phyloP scores from a whole-genome alignment of 768 basidiomycete species.

The Russula vinacea region DNA sequence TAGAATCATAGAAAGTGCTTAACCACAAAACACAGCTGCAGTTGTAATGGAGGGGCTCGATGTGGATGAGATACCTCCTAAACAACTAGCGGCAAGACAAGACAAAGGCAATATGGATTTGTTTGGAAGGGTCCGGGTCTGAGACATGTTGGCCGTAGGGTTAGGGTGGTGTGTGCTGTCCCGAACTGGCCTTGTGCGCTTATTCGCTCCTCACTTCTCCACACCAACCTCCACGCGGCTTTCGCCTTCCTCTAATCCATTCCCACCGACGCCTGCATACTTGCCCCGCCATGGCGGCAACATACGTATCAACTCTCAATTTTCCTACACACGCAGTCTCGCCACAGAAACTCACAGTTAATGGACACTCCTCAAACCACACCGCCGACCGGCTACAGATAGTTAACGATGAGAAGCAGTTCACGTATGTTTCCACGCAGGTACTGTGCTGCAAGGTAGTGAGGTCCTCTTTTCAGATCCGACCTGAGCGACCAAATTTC shows the following conservation, averaged over 20 bases:
- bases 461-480: constrained; percentile 41
- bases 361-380: constrained; percentile 30
- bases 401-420: constrained; percentile 88
- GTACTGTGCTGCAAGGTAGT: constrained; percentile 11
- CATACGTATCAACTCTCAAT: constrained; percentile 20
- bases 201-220: not conserved
- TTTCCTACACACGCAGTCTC: constrained; percentile 1
- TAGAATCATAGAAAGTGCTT: too few species aligned
- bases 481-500: constrained; percentile 71
- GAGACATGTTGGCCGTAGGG: too few species aligned
- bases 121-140: too few species aligned
- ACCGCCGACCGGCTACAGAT: constrained; percentile 71
- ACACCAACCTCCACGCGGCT: constrained; percentile 20
- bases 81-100: too few species aligned
- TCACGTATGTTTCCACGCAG: constrained; percentile 63
- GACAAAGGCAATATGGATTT: too few species aligned
- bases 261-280: not conserved
- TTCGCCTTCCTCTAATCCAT: constrained; percentile 6
- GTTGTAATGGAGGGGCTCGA: too few species aligned
- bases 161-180: too few species aligned
- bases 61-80: too few species aligned
- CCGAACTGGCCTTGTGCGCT: not conserved
- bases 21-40: too few species aligned
- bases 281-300: constrained; percentile 20
- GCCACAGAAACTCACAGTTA: constrained; percentile 18